Conservation (phyloP, 176 grass and related monocot species). For the Ensete ventricosum region DNA sequence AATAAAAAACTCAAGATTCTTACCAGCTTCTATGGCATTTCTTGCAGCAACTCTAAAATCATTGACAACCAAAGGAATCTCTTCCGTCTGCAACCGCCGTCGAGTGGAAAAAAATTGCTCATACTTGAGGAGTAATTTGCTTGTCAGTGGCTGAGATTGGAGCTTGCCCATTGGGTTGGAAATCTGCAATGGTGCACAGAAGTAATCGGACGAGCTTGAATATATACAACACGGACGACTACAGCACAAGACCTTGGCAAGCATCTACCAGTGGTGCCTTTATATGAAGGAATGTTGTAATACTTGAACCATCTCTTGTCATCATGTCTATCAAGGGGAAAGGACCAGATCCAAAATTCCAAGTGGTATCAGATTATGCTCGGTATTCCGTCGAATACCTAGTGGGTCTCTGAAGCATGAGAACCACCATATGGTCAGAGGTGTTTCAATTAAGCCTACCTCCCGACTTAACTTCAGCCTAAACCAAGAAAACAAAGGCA, state of each 20-base stretch:
- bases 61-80: constrained; percentile 29
- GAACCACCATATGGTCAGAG: background rate
- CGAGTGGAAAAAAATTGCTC: constrained; percentile 13
- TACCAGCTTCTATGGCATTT: constrained; percentile 39
- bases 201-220: background rate
- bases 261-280: background rate
- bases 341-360: background rate
- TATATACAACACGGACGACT: background rate
- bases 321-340: too few relatives aligned
- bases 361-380: background rate
- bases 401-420: background rate
- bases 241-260: background rate
- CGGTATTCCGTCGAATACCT: background rate
- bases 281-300: too few relatives aligned
- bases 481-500: background rate
- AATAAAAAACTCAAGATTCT: background rate
- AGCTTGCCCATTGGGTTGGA: constrained; percentile 29
- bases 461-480: background rate
- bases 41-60: constrained; percentile 38
- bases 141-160: constrained; percentile 27
- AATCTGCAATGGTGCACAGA: constrained; percentile 12
- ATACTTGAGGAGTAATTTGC: constrained; percentile 10
- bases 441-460: background rate
- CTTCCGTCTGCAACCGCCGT: constrained; percentile 3
- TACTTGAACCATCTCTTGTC: too few relatives aligned